Evolutionary conservation across 148 eudicot species (phyloP).

Genomic region (Cornus suecica): DNA sequence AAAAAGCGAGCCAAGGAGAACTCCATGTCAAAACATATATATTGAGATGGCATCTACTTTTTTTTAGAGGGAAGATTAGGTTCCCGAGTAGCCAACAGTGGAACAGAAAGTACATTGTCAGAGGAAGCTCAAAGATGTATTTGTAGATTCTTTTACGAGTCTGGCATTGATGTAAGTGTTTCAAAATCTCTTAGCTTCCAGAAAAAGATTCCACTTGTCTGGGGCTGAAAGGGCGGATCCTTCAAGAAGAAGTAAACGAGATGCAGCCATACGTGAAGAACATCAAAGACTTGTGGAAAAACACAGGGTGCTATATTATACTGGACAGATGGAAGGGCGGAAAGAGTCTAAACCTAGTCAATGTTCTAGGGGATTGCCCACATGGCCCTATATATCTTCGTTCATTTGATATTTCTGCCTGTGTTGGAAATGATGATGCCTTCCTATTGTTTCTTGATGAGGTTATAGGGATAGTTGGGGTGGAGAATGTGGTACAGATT

Average conservation of each 20-base stretch:
- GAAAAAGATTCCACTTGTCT: conserved; percentile 43
- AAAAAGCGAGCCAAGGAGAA: conserved; percentile 10
- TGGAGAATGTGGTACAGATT: conserved; percentile 60
- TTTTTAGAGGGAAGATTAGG: conserved; percentile 3
- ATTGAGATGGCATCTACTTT: background rate
- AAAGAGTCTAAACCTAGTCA: conserved; percentile 43
- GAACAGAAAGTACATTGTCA: conserved; percentile 20
- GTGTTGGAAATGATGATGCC: conserved; percentile 34
- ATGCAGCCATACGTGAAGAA: conserved; percentile 36
- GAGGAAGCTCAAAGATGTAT: conserved; percentile 28
- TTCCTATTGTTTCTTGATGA: conserved; percentile 39
- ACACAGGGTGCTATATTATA: conserved; percentile 67
- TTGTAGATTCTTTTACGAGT: conserved; percentile 63
- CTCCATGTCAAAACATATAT: conserved; percentile 2
- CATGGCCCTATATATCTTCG: conserved; percentile 60
- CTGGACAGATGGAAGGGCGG: conserved; percentile 73
- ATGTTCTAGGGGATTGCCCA: conserved; percentile 56
- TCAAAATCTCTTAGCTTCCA: conserved; percentile 40
- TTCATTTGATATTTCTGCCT: conserved; percentile 53
- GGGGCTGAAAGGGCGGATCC: conserved; percentile 56
- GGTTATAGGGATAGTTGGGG: conserved; percentile 56
- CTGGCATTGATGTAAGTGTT: conserved; percentile 39
- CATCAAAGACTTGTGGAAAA: conserved; percentile 46
- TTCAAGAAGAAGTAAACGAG: conserved; percentile 49
- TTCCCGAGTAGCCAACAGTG: conserved; percentile 12